Evolutionary conservation across 2,329 filamentous ascomycete species (phyloP), one percentile per base, ranked within the genome.

Genomic region (Diaporthe ampelina): DNA sequence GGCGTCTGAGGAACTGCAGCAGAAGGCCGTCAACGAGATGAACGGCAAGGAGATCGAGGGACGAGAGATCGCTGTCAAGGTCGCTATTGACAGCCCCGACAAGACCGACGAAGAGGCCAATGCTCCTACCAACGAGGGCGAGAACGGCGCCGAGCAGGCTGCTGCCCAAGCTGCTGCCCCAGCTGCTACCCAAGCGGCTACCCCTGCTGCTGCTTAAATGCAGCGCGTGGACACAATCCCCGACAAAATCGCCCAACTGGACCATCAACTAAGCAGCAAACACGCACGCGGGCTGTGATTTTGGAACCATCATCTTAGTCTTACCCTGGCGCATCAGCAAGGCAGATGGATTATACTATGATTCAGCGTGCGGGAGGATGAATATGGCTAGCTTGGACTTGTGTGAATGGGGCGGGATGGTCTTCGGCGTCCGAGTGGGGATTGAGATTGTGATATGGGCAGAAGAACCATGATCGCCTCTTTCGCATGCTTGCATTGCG

Each of bases 41-140:
- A 98, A 99, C 87, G 97, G 95, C 87, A 98, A 98, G 92, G 94
- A 98, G 85, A 97, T 99, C 79, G 97, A 98, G 86, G 97, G 96
- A 78, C 96, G 97, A 82, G 96, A 98, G 89, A 99, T 99, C 80
- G 97, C 97, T 78, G 97, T 99, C 91, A 99, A 99, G 94, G 95
- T 99, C 83, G 97, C 97, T 83, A 98, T 99, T 83, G 97, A 99
- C 89, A 98, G 95, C 90, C 97, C 97, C 78, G 96, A 97, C 87
- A 99, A 98, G 93, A 92, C 91, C 76, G 91, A 93, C 78, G 96
- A 98, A 86, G 96, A 98, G 83, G 91, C 94, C 81, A 93, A 89
- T 81, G 86, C 86, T 77, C 84, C 84, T 74, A 82, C 83, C 69
- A 83, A 82, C 9, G 77, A 79, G 79, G 79, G 80, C 76, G 85